phyloP scores from a whole-genome alignment of 768 basidiomycete species.

The Mycena maculata region DNA sequence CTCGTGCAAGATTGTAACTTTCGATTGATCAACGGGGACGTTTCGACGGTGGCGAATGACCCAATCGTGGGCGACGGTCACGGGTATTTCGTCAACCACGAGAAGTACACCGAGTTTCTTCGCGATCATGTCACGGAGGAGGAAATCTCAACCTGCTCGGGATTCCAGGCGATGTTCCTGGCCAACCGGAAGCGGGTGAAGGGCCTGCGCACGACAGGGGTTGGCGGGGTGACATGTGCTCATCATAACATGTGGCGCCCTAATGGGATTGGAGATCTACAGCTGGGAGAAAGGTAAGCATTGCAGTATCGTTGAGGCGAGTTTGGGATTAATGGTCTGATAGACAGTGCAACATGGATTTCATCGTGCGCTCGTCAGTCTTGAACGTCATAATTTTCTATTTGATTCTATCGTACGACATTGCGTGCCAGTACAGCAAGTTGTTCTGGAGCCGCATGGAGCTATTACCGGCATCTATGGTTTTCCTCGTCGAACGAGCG shows the following conservation, averaged over 20 bases:
- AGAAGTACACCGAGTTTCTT: neutral
- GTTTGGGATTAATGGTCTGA: no score
- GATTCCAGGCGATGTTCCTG: constrained; percentile 21
- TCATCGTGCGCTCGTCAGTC: neutral
- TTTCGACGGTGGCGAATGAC: neutral
- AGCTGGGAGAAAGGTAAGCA: constrained; percentile 34
- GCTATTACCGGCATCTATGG: neutral
- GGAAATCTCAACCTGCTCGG: constrained; percentile 22
- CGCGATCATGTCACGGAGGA: constrained; percentile 6
- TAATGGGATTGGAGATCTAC: constrained; percentile 36
- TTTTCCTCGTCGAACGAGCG: neutral
- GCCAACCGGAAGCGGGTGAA: constrained; percentile 15
- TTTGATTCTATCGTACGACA: constrained; percentile 36
- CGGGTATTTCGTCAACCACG: constrained; percentile 3
- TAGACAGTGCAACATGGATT: constrained; percentile 21
- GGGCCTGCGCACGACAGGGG: constrained; percentile 24
- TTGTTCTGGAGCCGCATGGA: constrained; percentile 25
- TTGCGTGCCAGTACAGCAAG: constrained; percentile 36
- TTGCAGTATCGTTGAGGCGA: no score
- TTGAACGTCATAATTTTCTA: neutral
- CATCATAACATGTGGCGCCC: constrained; percentile 27
- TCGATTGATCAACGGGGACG: neutral
- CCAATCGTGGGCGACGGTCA: constrained; percentile 6
- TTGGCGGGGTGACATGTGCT: constrained; percentile 25
- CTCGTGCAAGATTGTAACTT: constrained; percentile 5